Percentiles rank a stretch among this genome's conserved stretches.
These are phyloP conservation scores for Ophiorrhiza pumila DNA, from an alignment of 257 asterid genomes.

Conservation along the genomic window DNA sequence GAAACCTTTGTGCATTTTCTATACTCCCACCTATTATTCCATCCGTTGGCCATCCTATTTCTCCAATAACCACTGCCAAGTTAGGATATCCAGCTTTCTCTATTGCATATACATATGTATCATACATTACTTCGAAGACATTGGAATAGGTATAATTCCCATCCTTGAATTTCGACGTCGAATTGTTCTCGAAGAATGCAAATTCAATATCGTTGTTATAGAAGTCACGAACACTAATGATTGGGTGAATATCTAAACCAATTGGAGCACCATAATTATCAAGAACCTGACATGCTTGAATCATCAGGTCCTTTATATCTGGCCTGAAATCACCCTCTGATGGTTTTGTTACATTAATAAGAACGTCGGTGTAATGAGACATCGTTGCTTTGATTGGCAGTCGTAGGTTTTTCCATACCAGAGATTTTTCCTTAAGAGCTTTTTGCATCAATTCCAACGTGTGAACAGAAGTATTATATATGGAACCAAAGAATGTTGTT, in stretches of 20 bases:
- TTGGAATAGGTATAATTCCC: conserved; percentile 38
- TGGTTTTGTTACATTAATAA: background rate
- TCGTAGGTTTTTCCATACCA: too few relatives aligned
- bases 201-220: conserved; percentile 45
- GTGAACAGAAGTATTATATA: background rate
- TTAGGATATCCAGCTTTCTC: conserved; percentile 31
- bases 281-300: background rate
- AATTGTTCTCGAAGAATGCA: conserved; percentile 62
- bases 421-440: background rate
- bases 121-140: conserved; percentile 63
- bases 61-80: conserved; percentile 47
- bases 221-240: conserved; percentile 41
- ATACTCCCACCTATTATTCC: conserved; percentile 38
- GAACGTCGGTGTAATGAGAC: background rate
- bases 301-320: background rate
- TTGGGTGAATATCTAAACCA: conserved; percentile 63
- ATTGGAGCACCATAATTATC: background rate
- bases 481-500: background rate
- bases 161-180: conserved; percentile 38
- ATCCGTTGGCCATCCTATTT: conserved; percentile 87
- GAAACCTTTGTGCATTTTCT: conserved; percentile 43
- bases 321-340: background rate
- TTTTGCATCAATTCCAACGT: background rate
- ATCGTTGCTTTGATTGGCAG: conserved; percentile 8
- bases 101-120: conserved; percentile 46